Evolutionary conservation across 192 early-diverging fungal genomes (phyloP), one percentile per base, ranked within the genome.

Genomic region (Geranomyces michiganensis): DNA sequence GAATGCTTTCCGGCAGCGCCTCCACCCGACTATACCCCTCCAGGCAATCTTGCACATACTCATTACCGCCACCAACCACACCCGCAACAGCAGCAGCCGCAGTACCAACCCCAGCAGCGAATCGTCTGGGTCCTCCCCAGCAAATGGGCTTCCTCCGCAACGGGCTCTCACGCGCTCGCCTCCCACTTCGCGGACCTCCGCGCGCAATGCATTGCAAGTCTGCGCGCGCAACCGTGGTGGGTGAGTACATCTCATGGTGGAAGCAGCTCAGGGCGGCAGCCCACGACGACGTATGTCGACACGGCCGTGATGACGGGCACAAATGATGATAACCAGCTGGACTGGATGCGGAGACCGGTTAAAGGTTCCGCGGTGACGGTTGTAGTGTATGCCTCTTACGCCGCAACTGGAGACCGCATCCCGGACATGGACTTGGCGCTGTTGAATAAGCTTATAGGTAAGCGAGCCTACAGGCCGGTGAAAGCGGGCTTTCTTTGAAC

Each of bases 321-420:
- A 8, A 17, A 33, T 19, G 29, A 60, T 26, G 56, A 24, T 12
- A n/a, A n/a, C n/a, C 36, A 3, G 5, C 19, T 32, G 58, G 9
- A 60, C 1, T 60, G 58, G 58, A 26, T 29, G 2, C 15, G 29
- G 29, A 27, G 58, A 19, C 17, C 12, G 58, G 29, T 3, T 41
- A 41, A 10, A 3, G 36, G 36, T 3, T 7, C 36, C 5, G 36
- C 36, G 10, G 10, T 41, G 51, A 26, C 17, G 31, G 58, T 60
- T 8, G 58, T 60, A 9, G 58, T 32, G 29, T 60, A 60, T 33
- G 58, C 58, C 3, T 27, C 21, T 3, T 60, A 60, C 30, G 58
- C 58, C 2, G 58, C 58, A 8, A 60, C 58, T 27, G 58, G 58
- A 5, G 58, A 60, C 31, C 58, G 58, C 12, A 60, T 60, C 3